Percentiles rank a stretch among this genome's conserved stretches.
Conservation (phyloP, 768 basidiomycete species). For the Lactifluus echinatus region DNA sequence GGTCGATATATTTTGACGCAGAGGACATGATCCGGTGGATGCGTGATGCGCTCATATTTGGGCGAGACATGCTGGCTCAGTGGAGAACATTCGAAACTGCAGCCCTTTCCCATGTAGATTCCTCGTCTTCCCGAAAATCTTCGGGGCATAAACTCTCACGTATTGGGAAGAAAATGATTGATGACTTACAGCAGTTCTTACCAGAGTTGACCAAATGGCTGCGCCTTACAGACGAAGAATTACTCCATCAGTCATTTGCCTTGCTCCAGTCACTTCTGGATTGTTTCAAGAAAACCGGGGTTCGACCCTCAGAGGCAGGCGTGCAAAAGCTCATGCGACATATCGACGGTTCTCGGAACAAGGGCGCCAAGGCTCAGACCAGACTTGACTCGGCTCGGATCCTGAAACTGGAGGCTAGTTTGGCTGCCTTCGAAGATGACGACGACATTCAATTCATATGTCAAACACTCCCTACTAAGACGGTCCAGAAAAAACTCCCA, state of each 20-base stretch:
- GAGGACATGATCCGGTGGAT: conserved; percentile 93
- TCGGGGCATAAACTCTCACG: conserved; percentile 39
- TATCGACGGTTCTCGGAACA: conserved; percentile 49
- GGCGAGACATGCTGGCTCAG: conserved; percentile 74
- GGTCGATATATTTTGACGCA: conserved; percentile 75
- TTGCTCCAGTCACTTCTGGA: conserved; percentile 72
- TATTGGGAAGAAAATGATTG: conserved; percentile 67
- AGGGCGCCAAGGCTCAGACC: conserved; percentile 40
- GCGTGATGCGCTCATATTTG: conserved; percentile 95
- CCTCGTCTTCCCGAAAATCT: conserved; percentile 23
- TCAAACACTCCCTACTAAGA: conserved; percentile 24
- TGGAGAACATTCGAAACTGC: conserved; percentile 73
- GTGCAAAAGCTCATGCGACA: conserved; percentile 62
- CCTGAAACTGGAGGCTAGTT: conserved; percentile 53
- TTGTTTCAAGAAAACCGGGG: conserved; percentile 57
- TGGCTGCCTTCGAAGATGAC: conserved; percentile 56
- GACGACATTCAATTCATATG: conserved; percentile 51
- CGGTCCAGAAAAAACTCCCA: not conserved
- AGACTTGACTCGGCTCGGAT: conserved; percentile 52
- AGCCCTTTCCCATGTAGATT: conserved; percentile 32
- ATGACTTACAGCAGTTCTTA: conserved; percentile 68
- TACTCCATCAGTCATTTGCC: conserved; percentile 82
- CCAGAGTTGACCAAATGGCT: conserved; percentile 80
- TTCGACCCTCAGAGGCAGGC: conserved; percentile 46
- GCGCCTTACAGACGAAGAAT: conserved; percentile 84